These are phyloP conservation scores for Gynostemma pentaphyllum DNA, from an alignment of 306 rosid species.

Conservation along the genomic window DNA sequence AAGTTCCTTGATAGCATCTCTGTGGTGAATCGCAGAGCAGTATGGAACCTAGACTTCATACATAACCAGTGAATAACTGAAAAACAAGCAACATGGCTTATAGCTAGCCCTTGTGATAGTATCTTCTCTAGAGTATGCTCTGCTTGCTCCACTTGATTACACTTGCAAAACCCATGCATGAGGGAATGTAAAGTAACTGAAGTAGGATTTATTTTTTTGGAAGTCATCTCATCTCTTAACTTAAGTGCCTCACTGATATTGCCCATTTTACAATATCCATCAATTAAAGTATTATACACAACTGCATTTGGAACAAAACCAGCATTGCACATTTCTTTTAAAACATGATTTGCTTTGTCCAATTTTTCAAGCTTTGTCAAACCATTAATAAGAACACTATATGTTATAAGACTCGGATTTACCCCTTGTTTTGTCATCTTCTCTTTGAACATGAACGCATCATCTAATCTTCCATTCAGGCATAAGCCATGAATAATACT, in stretches of 20 bases:
- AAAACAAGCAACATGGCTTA: slow-evolving; percentile 38
- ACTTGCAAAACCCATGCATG: slow-evolving; percentile 44
- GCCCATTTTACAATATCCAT: slow-evolving; percentile 53
- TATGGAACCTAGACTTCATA: slow-evolving; percentile 27
- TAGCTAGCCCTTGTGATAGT: slow-evolving; percentile 20
- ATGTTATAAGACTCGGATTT: slow-evolving; percentile 40
- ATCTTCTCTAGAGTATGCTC: slow-evolving; percentile 30
- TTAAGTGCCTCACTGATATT: slow-evolving; percentile 43
- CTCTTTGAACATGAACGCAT: slow-evolving; percentile 37
- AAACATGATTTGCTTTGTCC: slow-evolving; percentile 29
- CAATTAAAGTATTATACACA: slow-evolving; percentile 46
- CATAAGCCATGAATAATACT: slow-evolving; percentile 56
- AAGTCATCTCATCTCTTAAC: slow-evolving; percentile 47
- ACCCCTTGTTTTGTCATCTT: slow-evolving; percentile 39
- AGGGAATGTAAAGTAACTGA: slow-evolving; percentile 48
- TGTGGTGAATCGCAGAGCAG: slow-evolving; percentile 33
- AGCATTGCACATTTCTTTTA: slow-evolving; percentile 40
- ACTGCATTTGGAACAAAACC: slow-evolving; percentile 48
- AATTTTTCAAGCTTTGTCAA: slow-evolving; percentile 38
- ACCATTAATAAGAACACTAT: slow-evolving; percentile 50
- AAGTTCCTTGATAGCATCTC: slow-evolving; percentile 34
- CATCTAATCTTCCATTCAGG: slow-evolving; percentile 43
- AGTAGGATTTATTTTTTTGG: slow-evolving; percentile 45
- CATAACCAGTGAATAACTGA: slow-evolving; percentile 39
- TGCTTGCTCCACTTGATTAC: slow-evolving; percentile 37